These are phyloP conservation scores for Chlamydomonas reinhardtii DNA, from an alignment of 163 green algal species.

Conservation along the genomic window DNA sequence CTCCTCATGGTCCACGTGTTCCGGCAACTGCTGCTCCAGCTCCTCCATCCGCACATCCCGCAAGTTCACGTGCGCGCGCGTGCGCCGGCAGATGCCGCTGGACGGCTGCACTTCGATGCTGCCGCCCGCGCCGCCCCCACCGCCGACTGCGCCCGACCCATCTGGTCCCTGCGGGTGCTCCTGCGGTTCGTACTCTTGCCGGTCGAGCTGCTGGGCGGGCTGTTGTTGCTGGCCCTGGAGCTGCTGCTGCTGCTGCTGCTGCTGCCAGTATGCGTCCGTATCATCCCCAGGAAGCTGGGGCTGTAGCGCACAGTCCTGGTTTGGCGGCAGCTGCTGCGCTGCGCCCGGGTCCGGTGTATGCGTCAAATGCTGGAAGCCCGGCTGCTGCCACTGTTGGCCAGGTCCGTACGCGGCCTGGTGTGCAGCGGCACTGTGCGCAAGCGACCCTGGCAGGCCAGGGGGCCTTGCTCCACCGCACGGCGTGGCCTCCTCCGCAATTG, in stretches of 20 bases:
- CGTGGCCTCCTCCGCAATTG: no score
- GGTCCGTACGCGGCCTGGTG: no score
- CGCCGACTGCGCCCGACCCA: background rate
- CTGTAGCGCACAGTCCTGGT: background rate
- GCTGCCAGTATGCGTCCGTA: background rate
- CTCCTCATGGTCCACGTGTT: conserved; percentile 42
- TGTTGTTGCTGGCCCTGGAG: background rate
- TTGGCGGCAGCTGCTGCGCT: no score
- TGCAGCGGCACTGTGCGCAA: no score
- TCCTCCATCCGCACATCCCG: conserved; percentile 23
- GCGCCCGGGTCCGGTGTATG: no score
- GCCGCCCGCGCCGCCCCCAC: no score
- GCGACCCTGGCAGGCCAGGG: no score
- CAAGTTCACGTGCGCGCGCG: conserved; percentile 32
- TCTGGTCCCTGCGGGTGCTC: background rate
- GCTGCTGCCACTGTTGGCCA: no score
- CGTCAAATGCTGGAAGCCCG: no score
- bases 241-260: background rate
- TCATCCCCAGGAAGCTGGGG: background rate
- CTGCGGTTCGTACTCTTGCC: background rate
- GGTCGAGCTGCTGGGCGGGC: background rate
- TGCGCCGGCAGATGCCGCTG: conserved; percentile 45
- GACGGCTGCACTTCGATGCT: background rate
- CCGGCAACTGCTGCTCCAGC: conserved; percentile 45
- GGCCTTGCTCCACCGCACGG: no score